A percentile compares a stretch with the other conserved stretches of the same genome.
Evolutionary conservation across 306 rosid genomes (phyloP).

Genomic region (Dryas drummondii): DNA sequence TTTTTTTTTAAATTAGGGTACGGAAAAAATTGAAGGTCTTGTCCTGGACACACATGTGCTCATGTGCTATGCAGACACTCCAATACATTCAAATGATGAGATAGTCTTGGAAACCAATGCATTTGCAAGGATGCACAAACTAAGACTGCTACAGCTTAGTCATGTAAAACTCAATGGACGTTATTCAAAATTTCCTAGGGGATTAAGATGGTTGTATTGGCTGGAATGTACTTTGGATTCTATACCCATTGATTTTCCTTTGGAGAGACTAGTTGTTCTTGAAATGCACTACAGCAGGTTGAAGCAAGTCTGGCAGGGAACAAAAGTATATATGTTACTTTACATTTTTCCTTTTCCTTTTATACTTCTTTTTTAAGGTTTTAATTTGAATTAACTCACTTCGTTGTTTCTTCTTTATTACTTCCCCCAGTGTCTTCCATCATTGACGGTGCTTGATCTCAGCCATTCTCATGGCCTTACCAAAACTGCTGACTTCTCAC

Average conservation of each 20-base stretch:
- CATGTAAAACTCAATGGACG: not conserved
- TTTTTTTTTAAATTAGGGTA: not conserved
- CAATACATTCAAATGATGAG: not conserved
- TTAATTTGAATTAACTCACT: not conserved
- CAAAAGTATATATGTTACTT: too few relatives aligned
- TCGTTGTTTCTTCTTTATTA: accelerated
- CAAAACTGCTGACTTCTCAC: not conserved
- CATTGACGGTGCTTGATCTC: not conserved
- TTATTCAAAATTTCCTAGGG: not conserved
- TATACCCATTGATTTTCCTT: not conserved
- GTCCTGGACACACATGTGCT: not conserved
- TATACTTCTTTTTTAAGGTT: too few relatives aligned
- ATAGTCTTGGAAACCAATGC: not conserved
- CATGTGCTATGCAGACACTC: not conserved
- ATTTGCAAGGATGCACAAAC: not conserved
- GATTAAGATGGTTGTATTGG: conserved; percentile 11
- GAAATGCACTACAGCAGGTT: conserved; percentile 10
- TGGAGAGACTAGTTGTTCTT: conserved; percentile 3
- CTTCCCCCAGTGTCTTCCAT: not conserved
- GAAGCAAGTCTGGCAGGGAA: too few relatives aligned
- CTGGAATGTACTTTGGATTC: conserved; percentile 3
- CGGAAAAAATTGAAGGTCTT: not conserved
- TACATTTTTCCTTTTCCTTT: too few relatives aligned
- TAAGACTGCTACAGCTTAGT: not conserved
- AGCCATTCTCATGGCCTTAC: conserved; percentile 3